Conservation (phyloP, 345 rosid species). For the Hibiscus trionum region DNA sequence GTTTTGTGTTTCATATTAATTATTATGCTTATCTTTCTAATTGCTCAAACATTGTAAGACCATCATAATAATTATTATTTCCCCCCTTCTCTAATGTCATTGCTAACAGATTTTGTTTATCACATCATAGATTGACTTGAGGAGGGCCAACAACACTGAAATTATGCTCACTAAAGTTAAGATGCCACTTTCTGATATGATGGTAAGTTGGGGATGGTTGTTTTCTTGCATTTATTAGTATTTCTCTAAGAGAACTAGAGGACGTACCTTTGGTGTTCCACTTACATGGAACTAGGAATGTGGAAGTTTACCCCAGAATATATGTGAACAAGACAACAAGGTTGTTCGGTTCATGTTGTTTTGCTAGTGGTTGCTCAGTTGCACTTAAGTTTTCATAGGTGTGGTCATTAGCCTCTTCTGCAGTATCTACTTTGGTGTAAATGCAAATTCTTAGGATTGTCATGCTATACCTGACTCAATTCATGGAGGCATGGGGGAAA, state of each 20-base stretch:
- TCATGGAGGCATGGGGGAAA: not conserved
- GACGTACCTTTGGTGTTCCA: not conserved
- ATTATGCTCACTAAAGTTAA: conserved; percentile 99
- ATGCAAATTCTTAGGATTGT: conserved; percentile 5
- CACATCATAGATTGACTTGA: conserved; percentile 64
- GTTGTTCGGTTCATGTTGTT: not conserved
- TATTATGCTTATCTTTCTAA: not conserved
- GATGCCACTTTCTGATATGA: conserved; percentile 98
- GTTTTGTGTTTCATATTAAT: not conserved
- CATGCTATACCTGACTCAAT: not conserved
- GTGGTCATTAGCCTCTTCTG: not conserved
- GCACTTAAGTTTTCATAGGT: not conserved
- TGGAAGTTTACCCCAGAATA: not conserved
- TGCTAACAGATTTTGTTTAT: conserved; percentile 5
- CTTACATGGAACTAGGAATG: not conserved
- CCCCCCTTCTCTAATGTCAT: not conserved
- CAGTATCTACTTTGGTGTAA: not conserved
- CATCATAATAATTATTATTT: not conserved
- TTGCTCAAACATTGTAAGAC: not conserved
- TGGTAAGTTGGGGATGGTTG: conserved; percentile 52
- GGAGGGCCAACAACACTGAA: conserved; percentile 98
- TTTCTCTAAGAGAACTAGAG: not conserved
- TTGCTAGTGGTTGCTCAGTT: not conserved
- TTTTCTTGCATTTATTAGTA: not conserved
- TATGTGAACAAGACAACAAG: not conserved